Evolutionary conservation across 2,329 filamentous ascomycete species (phyloP), one percentile per base, ranked within the genome.

Genomic region (Microcera coccophila): DNA sequence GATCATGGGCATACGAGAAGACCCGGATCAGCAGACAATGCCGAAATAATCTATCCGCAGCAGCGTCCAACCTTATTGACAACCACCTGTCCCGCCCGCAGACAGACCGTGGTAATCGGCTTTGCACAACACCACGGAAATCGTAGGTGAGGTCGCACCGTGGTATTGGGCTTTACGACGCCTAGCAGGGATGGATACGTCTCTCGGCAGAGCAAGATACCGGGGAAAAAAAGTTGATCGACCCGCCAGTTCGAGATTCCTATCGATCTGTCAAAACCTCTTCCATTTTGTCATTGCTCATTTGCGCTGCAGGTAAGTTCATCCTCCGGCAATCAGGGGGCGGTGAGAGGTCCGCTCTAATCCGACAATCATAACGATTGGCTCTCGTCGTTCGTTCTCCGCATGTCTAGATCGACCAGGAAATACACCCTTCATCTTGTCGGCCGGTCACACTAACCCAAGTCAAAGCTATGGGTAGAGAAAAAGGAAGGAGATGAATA

Each of bases 181-280:
- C 33, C 48, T 24, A 28, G 44, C 50, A 39, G 41, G 53, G 39
- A 42, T 46, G 40, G 53, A 12, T 26, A 26, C 7, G 7, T 26
- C 39, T 44, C 31, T 45, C 49, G 35, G 24, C 38, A 26, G 22
- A 12, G 7, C 22, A 12, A 12, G 22, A 26, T n/a, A 12, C 22
- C 22, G 22, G 18, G 43, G 31, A 32, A 51, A 19, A 45, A 35
- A 18, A 20, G 50, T 44, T 49, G 53, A 57, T 58, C 51, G 45
- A 38, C 42, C 54, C 50, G 38, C 44, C 42, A 46, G 50, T 35
- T 46, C 52, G 39, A 55, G 17, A 9, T 53, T 42, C 53, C 55
- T 57, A 50, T 58, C 52, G 55, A 59, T 48, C 55, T 58, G 55
- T 59, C 55, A 59, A 35, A 51, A 45, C 44, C 41, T 49, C 49